Evolutionary conservation across 73 alveolate genomes (phyloP).

Genomic region (Tetrahymena malaccensis): DNA sequence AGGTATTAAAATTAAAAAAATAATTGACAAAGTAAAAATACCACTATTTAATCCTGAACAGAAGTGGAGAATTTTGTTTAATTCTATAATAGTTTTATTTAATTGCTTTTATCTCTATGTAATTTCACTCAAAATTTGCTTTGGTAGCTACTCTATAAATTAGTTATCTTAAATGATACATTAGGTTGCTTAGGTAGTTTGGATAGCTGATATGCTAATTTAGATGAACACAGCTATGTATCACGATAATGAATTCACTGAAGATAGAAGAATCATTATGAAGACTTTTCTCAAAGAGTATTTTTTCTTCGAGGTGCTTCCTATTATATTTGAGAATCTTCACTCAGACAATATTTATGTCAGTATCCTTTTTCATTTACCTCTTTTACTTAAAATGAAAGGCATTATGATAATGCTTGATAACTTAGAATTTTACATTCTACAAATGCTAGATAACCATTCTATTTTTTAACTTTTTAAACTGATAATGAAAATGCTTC

Average conservation of each 20-base stretch:
- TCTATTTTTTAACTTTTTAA: neutral
- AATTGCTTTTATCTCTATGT: neutral
- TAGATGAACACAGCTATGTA: neutral
- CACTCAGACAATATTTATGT: neutral
- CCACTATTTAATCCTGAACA: neutral
- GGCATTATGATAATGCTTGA: neutral
- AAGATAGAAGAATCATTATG: neutral
- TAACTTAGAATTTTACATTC: neutral
- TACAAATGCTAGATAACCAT: neutral
- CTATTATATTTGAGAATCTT: neutral
- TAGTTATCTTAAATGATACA: neutral
- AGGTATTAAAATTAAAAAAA: neutral
- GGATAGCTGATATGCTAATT: neutral
- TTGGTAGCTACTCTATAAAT: neutral
- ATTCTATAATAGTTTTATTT: neutral
- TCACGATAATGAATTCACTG: neutral
- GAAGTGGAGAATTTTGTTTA: neutral
- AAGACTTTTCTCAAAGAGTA: neutral
- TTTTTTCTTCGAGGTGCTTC: neutral
- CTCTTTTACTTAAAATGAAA: neutral
- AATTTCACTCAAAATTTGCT: neutral
- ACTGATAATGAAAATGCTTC: neutral
- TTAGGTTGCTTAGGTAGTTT: neutral
- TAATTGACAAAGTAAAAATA: neutral
- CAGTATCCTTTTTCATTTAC: neutral